Evolutionary conservation across 225 moss, liverwort and hornwort species (phyloP).

Genomic region (Bryum argenteum): DNA sequence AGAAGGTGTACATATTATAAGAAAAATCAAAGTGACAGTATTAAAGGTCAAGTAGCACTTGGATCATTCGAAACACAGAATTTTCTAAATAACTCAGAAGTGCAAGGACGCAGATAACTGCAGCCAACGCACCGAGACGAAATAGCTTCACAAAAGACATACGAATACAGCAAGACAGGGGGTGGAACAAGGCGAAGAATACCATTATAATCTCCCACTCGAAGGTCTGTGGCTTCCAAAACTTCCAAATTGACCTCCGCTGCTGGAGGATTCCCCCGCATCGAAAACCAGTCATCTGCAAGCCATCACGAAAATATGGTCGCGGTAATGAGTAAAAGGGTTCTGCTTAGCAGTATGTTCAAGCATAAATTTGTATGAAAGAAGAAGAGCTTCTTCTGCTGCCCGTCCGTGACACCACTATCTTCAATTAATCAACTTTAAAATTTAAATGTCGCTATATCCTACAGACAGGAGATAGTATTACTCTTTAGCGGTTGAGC

Average conservation of each 20-base stretch:
- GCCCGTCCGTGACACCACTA: conserved; percentile 18
- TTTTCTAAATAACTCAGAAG: background rate
- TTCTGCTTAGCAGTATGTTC: background rate
- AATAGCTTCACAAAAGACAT: background rate
- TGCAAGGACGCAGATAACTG: conserved; percentile 3
- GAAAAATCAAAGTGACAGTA: background rate
- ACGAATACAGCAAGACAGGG: background rate
- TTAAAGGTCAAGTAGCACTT: background rate
- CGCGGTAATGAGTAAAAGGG: conserved; percentile 16
- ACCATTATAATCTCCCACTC: conserved; percentile 79
- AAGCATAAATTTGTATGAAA: conserved; percentile 1
- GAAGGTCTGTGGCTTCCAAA: conserved; percentile 70
- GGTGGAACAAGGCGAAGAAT: background rate
- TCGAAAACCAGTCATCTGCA: conserved; percentile 67
- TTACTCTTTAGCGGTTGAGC: conserved; percentile 32
- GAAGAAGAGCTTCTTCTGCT: background rate
- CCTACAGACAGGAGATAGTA: background rate
- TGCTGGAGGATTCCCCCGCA: conserved; percentile 44
- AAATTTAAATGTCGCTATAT: no score
- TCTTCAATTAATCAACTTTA: conserved; percentile 4
- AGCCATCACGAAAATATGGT: conserved; percentile 15
- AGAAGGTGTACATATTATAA: background rate
- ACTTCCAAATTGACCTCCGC: conserved; percentile 65
- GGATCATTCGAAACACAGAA: background rate
- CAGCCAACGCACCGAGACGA: conserved; percentile 12